These are phyloP conservation scores for Fonsecaea pugnacius DNA, from an alignment of 2,329 filamentous ascomycete genomes.

Conservation along the genomic window DNA sequence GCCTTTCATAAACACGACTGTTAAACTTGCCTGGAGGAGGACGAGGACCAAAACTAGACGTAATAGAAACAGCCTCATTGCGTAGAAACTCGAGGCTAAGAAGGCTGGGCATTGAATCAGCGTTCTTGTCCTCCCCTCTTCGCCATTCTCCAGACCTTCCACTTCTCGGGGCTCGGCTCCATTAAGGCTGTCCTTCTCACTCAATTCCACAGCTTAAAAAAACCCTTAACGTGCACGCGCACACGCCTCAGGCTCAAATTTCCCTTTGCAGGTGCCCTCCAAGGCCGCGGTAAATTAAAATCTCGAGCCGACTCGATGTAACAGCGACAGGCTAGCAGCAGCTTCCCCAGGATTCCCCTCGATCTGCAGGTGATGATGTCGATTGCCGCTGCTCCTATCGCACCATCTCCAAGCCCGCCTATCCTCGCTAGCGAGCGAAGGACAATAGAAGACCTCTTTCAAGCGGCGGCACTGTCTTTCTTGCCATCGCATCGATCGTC, in stretches of 20 bases:
- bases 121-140: constrained; percentile 8
- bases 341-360: not conserved
- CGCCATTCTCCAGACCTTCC: not conserved
- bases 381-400: not conserved
- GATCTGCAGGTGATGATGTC: constrained; percentile 1
- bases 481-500: not conserved
- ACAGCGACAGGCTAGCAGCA: not conserved
- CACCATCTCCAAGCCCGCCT: not conserved
- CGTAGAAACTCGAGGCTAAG: constrained; percentile 13
- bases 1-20: not conserved
- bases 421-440: not conserved
- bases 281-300: not conserved
- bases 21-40: constrained; percentile 6
- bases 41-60: constrained; percentile 24
- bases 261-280: not conserved
- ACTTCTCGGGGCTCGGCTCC: not conserved
- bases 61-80: constrained; percentile 34
- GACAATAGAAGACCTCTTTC: not conserved
- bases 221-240: not conserved
- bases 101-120: constrained; percentile 8
- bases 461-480: not conserved
- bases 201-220: not conserved
- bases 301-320: not conserved
- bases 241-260: not conserved
- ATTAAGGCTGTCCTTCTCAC: not conserved